A percentile compares a stretch with the other conserved stretches of the same genome.
These are phyloP conservation scores for Vitis riparia DNA, from an alignment of 164 flowering plant genomes.

Conservation along the genomic window DNA sequence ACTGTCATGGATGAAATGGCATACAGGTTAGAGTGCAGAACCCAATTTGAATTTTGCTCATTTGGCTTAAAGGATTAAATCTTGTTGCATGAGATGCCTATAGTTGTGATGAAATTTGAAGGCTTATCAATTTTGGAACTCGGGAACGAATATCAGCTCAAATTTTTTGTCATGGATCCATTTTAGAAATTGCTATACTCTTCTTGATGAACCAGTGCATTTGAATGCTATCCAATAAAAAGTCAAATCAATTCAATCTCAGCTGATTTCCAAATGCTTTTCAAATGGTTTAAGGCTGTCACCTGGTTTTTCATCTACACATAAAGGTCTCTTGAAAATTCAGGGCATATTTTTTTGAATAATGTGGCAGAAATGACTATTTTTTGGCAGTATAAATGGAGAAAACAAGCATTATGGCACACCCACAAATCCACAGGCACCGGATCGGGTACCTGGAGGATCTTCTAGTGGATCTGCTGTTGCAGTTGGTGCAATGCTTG, in stretches of 20 bases:
- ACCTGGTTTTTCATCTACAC: background rate
- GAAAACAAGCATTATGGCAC: slow-evolving; percentile 91
- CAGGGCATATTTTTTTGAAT: background rate
- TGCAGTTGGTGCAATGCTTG: slow-evolving; percentile 77
- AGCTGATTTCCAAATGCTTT: background rate
- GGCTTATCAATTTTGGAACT: too few species aligned
- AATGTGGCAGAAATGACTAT: background rate
- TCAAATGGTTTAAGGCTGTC: background rate
- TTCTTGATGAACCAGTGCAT: too few species aligned
- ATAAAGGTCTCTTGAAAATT: background rate
- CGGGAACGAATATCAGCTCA: too few species aligned
- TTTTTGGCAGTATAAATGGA: slow-evolving; percentile 73
- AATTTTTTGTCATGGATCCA: too few species aligned
- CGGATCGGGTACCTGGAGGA: slow-evolving; percentile 88
- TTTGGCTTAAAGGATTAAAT: background rate
- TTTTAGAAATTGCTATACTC: too few species aligned
- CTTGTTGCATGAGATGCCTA: background rate
- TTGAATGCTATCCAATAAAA: background rate
- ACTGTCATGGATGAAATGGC: slow-evolving; percentile 99
- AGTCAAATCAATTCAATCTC: background rate
- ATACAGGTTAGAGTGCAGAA: slow-evolving; percentile 54
- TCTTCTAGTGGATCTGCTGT: slow-evolving; percentile 98
- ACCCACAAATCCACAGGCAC: slow-evolving; percentile 79
- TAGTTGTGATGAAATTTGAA: too few species aligned
- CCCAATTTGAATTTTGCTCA: background rate